Evolutionary conservation across 2,329 filamentous ascomycete genomes (phyloP).

Genomic region (Cordyceps fumosorosea): DNA sequence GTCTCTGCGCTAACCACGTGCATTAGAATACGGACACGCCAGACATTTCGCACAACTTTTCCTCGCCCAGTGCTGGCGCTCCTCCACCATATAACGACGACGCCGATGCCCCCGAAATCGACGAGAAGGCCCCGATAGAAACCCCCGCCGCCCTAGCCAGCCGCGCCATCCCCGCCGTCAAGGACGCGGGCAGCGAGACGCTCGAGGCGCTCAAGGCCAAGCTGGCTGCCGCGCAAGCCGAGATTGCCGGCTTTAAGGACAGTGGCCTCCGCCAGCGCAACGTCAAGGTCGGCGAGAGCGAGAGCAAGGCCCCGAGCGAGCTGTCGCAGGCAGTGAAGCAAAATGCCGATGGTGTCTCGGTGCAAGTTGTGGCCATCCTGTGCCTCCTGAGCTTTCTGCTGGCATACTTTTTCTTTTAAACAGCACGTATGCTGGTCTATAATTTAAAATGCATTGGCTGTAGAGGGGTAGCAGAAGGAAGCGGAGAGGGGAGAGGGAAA

Average conservation of each 20-base stretch:
- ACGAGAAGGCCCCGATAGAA: constrained; percentile 17
- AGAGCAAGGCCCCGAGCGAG: constrained; percentile 42
- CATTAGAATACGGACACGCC: constrained; percentile 35
- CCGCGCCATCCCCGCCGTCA: constrained; percentile 40
- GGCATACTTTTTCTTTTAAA: constrained; percentile 91
- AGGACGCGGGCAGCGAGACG: constrained; percentile 35
- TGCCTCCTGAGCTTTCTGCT: constrained; percentile 89
- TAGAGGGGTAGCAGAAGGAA: background rate
- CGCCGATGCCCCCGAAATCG: constrained; percentile 21
- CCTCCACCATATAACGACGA: constrained; percentile 31
- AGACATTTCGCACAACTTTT: constrained; percentile 37
- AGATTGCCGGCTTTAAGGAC: constrained; percentile 65
- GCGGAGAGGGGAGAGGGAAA: background rate
- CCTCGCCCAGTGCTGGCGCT: constrained; percentile 35
- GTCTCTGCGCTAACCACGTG: constrained; percentile 10
- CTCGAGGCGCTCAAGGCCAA: constrained; percentile 63
- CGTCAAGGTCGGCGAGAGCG: constrained; percentile 43
- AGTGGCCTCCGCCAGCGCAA: constrained; percentile 76
- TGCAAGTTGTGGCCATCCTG: constrained; percentile 75
- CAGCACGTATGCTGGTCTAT: background rate
- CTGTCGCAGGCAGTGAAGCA: constrained; percentile 49
- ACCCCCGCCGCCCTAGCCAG: constrained; percentile 22
- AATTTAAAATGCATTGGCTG: background rate
- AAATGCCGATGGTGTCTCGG: constrained; percentile 69
- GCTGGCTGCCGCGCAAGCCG: constrained; percentile 67